phyloP scores from a whole-genome alignment of 2,329 filamentous ascomycete species.

The Apiospora hydei region DNA sequence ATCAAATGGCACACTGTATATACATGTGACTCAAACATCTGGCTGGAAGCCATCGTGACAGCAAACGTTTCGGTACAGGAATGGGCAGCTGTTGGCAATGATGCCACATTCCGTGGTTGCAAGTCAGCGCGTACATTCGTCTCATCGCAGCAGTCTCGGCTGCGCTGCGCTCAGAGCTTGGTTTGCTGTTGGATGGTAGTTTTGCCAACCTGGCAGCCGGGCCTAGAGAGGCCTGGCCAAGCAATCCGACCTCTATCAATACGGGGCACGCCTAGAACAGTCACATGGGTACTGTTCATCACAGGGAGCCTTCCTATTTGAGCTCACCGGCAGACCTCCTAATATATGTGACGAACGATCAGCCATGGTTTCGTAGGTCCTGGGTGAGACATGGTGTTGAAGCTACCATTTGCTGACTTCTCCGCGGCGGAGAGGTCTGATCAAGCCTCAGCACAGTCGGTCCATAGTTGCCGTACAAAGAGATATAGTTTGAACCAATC shows the following conservation, averaged over 20 bases:
- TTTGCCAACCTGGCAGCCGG: neutral
- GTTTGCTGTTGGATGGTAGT: too few species aligned
- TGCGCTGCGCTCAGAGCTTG: neutral
- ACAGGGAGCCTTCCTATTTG: neutral
- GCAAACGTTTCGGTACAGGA: neutral
- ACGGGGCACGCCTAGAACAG: neutral
- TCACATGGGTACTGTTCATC: neutral
- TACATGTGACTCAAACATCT: neutral
- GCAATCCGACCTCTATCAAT: neutral
- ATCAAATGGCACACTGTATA: neutral
- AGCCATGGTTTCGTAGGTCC: neutral
- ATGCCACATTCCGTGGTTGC: neutral
- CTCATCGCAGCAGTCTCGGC: neutral
- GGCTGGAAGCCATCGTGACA: neutral
- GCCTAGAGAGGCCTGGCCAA: neutral
- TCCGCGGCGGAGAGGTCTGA: neutral
- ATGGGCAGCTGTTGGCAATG: neutral
- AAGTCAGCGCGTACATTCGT: neutral
- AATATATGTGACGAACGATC: neutral
- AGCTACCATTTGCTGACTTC: neutral
- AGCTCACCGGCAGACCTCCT: neutral
- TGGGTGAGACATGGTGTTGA: neutral
- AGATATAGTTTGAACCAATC: constrained; percentile 1
- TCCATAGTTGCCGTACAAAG: neutral
- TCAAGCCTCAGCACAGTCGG: neutral